These are phyloP conservation scores for Pichia sp. DNA, from an alignment of 1,139 yeast genomes.

Conservation along the genomic window DNA sequence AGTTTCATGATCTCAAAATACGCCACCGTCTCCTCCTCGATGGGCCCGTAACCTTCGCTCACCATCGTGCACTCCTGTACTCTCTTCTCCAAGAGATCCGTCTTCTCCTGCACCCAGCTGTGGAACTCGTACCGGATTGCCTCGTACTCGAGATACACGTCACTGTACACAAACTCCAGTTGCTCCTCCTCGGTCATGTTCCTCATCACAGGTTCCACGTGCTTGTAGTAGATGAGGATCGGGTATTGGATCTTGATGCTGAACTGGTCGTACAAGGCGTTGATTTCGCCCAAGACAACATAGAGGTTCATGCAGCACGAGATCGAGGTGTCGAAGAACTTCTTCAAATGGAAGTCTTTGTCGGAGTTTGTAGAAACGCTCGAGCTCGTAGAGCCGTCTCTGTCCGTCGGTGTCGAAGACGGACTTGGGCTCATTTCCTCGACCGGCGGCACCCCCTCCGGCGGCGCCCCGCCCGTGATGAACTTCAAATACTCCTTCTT, in stretches of 20 bases:
- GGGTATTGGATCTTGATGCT: constrained; percentile 10
- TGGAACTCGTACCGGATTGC: constrained; percentile 20
- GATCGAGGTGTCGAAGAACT: constrained; percentile 18
- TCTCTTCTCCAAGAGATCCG: constrained; percentile 13
- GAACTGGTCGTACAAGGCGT: constrained; percentile 23
- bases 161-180: constrained; percentile 15
- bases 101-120: constrained; percentile 22
- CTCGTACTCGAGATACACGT: constrained; percentile 19
- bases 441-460: background rate
- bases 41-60: background rate
- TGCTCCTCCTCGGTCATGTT: constrained; percentile 12
- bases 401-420: background rate
- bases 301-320: constrained; percentile 21
- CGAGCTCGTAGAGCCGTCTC: background rate
- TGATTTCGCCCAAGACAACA: constrained; percentile 23
- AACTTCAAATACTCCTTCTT: constrained; percentile 18
- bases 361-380: background rate
- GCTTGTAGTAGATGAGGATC: constrained; percentile 8
- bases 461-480: background rate
- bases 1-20: constrained; percentile 23
- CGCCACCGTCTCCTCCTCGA: constrained; percentile 8
- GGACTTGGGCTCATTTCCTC: background rate
- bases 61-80: constrained; percentile 12
- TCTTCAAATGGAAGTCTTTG: background rate
- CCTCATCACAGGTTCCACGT: constrained; percentile 13